Evolutionary conservation across 2,329 filamentous ascomycete genomes (phyloP).

Genomic region (Rosellinia necatrix): DNA sequence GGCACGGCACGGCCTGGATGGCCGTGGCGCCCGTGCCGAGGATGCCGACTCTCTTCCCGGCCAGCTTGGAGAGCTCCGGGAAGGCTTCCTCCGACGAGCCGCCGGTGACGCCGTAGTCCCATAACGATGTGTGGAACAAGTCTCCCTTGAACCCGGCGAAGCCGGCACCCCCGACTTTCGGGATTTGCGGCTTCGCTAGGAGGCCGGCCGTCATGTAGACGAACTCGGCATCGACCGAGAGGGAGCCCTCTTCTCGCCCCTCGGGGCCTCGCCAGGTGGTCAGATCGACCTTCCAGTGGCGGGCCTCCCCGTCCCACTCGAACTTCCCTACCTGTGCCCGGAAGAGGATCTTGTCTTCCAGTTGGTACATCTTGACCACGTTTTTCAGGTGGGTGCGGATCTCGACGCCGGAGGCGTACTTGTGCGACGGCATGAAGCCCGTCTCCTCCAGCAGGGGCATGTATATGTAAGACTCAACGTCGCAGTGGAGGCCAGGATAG

Average conservation of each 20-base stretch:
- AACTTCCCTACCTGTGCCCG: slow-evolving; percentile 48
- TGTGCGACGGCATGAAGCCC: slow-evolving; percentile 59
- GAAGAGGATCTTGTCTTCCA: slow-evolving; percentile 53
- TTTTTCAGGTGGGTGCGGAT: slow-evolving; percentile 51
- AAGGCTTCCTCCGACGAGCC: slow-evolving; percentile 43
- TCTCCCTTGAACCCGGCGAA: slow-evolving; percentile 48
- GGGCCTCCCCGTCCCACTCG: slow-evolving; percentile 51
- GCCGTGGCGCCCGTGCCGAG: slow-evolving; percentile 57
- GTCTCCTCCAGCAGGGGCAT: slow-evolving; percentile 64
- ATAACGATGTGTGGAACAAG: slow-evolving; percentile 52
- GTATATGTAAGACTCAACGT: slow-evolving; percentile 65
- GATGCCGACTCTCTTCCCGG: slow-evolving; percentile 52
- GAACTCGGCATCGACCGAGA: slow-evolving; percentile 47
- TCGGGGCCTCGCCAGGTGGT: slow-evolving; percentile 35
- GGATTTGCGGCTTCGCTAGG: slow-evolving; percentile 48
- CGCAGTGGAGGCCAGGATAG: slow-evolving; percentile 58
- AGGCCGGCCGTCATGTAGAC: slow-evolving; percentile 47
- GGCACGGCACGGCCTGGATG: slow-evolving; percentile 50
- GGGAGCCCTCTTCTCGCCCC: slow-evolving; percentile 29
- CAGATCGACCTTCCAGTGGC: slow-evolving; percentile 35
- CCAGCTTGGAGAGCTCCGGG: slow-evolving; percentile 49
- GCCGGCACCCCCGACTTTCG: slow-evolving; percentile 45
- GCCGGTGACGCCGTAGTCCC: slow-evolving; percentile 51
- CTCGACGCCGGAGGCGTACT: slow-evolving; percentile 44
- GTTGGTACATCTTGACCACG: slow-evolving; percentile 49